Evolutionary conservation across 2,329 filamentous ascomycete species (phyloP).

Genomic region (Pseudopyricularia cyperi): DNA sequence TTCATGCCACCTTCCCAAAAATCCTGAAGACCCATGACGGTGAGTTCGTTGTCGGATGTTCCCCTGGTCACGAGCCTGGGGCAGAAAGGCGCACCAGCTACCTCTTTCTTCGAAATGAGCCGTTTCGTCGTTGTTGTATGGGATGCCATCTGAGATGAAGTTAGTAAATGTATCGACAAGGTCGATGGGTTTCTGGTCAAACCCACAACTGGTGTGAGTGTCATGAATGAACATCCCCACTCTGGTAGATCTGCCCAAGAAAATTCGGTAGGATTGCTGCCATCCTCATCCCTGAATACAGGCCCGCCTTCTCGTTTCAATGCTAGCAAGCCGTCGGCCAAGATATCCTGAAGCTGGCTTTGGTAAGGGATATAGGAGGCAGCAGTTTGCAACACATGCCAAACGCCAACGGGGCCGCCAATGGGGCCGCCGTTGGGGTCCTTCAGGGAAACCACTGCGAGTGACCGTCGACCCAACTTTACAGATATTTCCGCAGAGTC

Average conservation of each 20-base stretch:
- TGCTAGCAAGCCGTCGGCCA: background rate
- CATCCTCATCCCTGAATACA: background rate
- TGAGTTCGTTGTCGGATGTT: background rate
- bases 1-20: background rate
- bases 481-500: background rate
- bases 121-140: background rate
- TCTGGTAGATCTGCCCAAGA: background rate
- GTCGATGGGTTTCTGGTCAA: background rate
- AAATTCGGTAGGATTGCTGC: background rate
- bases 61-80: background rate
- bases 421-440: no score
- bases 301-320: background rate
- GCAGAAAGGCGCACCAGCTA: background rate
- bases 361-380: background rate
- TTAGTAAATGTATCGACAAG: background rate
- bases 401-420: background rate
- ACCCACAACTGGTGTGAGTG: background rate
- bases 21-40: background rate
- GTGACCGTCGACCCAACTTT: background rate
- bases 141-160: background rate
- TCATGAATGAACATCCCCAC: background rate
- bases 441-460: background rate
- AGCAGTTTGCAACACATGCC: background rate
- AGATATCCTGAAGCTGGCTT: background rate
- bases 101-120: background rate